Conservation (phyloP, 1,284 basidiomycete genomes). For the Cutaneotrichosporon spelunceum region DNA sequence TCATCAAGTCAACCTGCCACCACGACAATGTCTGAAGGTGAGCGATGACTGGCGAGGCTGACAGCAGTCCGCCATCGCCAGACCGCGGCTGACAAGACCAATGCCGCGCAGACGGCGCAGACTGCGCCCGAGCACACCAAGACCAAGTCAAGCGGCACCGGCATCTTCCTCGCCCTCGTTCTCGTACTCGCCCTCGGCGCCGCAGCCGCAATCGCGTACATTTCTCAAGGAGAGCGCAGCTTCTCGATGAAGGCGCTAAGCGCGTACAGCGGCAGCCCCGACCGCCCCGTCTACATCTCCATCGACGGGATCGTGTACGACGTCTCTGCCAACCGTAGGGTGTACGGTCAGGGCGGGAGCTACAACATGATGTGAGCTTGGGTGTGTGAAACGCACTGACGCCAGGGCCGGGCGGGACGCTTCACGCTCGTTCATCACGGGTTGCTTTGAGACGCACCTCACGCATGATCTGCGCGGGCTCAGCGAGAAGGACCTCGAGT, state of each 20-base stretch:
- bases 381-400: background rate
- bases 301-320: slow-evolving; percentile 70
- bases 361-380: slow-evolving; percentile 53
- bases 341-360: slow-evolving; percentile 50
- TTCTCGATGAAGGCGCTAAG: slow-evolving; percentile 55
- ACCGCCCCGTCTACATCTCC: slow-evolving; percentile 80
- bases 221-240: background rate
- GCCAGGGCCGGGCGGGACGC: slow-evolving; percentile 75
- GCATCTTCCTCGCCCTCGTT: background rate
- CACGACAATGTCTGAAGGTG: background rate
- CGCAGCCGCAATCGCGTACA: slow-evolving; percentile 1
- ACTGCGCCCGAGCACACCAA: no score
- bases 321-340: slow-evolving; percentile 47
- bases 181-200: background rate
- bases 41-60: background rate
- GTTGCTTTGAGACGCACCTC: slow-evolving; percentile 80
- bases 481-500: slow-evolving; percentile 68
- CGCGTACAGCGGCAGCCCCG: slow-evolving; percentile 69
- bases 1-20: background rate
- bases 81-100: no score
- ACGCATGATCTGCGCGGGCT: slow-evolving; percentile 87
- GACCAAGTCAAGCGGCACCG: no score
- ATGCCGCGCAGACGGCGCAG: no score
- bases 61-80: background rate
- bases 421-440: slow-evolving; percentile 83